phyloP scores from a whole-genome alignment of 148 eudicot species.

The Rhododendron kiyosumense region DNA sequence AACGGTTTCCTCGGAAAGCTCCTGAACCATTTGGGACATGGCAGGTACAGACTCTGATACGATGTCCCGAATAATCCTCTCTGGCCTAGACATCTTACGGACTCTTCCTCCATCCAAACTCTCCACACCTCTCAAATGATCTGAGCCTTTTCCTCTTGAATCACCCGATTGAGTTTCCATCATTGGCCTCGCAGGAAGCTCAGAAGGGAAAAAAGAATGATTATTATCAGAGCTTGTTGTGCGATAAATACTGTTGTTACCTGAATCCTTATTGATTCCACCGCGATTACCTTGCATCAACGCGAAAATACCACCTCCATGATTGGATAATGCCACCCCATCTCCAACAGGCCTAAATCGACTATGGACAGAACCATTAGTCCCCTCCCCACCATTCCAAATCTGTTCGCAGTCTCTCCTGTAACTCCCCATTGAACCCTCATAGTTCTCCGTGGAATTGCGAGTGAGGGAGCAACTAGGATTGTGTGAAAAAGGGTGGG shows the following conservation, averaged over 20 bases:
- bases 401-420: slow-evolving; percentile 61
- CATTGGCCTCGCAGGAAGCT: slow-evolving; percentile 63
- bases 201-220: slow-evolving; percentile 65
- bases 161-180: slow-evolving; percentile 45
- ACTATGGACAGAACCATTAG: slow-evolving; percentile 90
- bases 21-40: slow-evolving; percentile 59
- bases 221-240: slow-evolving; percentile 55
- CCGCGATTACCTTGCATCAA: slow-evolving; percentile 38
- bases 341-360: slow-evolving; percentile 80
- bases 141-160: slow-evolving; percentile 42
- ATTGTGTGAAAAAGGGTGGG: slow-evolving; percentile 68
- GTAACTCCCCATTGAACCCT: slow-evolving; percentile 58
- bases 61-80: slow-evolving; percentile 53
- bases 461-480: slow-evolving; percentile 83
- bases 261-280: slow-evolving; percentile 34
- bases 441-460: slow-evolving; percentile 65
- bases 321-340: slow-evolving; percentile 53
- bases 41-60: slow-evolving; percentile 46
- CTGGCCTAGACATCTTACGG: slow-evolving; percentile 40
- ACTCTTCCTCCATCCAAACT: slow-evolving; percentile 36
- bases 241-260: slow-evolving; percentile 43
- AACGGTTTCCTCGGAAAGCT: slow-evolving; percentile 53
- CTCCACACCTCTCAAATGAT: slow-evolving; percentile 34
- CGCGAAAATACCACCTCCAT: slow-evolving; percentile 38
- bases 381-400: slow-evolving; percentile 87